Evolutionary conservation across 441 rosid species (phyloP), one percentile per base, ranked within the genome.

Genomic region (Flueggea neowawraea): DNA sequence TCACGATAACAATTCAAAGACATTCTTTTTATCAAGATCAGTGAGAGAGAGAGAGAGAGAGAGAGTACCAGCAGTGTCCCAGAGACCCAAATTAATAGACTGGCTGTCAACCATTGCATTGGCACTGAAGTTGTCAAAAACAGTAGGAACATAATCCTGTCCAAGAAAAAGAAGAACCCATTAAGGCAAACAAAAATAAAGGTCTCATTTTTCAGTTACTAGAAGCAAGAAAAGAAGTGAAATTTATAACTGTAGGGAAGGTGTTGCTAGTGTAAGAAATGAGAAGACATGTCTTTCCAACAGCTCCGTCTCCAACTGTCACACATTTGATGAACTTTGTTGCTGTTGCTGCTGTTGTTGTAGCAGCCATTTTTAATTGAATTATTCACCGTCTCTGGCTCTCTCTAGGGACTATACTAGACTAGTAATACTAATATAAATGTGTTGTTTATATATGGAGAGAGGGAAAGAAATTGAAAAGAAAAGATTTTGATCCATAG

Each of bases 241-340:
- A 31, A 3, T 17, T 17, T 41, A 69, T 62, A 66, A 92, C 98
- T 31, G 97, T 90, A 3, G 98, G 97, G 76, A 88, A 92, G 74
- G 94, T 92, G 82, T 91, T 91, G 89, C 92, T 85, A 11, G 97
- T 91, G 67, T 91, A 91, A 70, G 95, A 91, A 72, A 91, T 92
- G 60, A 92, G 90, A 88, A 92, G 80, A 74, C 98, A 92, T 2
- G 98, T 92, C 78, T 92, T 92, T 57, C 98, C 98, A 64, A 92
- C 97, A 57, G 98, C 98, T 43, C 98, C 98, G 64, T 92, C 97
- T 54, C 98, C 98, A 74, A 90, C 97, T 0, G 97, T 90, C 48
- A 90, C 97, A 72, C 97, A 90, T 81, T 90, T 90, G 52, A 90
- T 85, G 75, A 90, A 90, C 81, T 89, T 86, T 15, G 97, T 76